Percentiles rank a stretch among this genome's conserved stretches.
These are phyloP conservation scores for Pseudogymnoascus sp. DNA, from an alignment of 2,329 filamentous ascomycete species.

Conservation along the genomic window DNA sequence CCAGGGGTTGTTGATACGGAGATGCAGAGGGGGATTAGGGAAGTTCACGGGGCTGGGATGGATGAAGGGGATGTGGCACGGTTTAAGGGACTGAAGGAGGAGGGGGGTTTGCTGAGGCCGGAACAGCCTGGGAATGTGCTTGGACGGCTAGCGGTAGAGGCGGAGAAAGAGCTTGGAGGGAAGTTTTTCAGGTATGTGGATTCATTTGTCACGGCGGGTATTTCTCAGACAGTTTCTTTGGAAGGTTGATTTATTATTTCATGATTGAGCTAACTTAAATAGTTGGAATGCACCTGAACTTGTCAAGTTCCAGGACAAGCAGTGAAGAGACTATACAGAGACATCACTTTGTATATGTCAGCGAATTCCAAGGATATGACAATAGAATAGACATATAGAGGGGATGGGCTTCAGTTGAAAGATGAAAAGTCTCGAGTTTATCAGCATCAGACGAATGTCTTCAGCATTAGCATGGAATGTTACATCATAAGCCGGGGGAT, in stretches of 20 bases:
- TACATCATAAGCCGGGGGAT: conserved; percentile 53
- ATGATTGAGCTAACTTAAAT: conserved; percentile 42
- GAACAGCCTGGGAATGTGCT: conserved; percentile 84
- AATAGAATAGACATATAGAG: conserved; percentile 19
- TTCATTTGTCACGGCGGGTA: not conserved
- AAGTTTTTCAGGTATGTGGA: conserved; percentile 60
- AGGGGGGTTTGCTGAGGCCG: conserved; percentile 67
- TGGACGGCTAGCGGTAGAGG: conserved; percentile 64
- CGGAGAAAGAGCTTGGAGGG: conserved; percentile 62
- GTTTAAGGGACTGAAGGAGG: conserved; percentile 63
- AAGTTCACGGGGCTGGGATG: conserved; percentile 58
- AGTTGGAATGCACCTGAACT: conserved; percentile 11
- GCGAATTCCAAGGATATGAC: conserved; percentile 7
- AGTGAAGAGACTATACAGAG: not conserved
- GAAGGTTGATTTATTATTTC: conserved; percentile 25
- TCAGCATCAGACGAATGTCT: conserved; percentile 51
- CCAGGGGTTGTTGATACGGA: conserved; percentile 82
- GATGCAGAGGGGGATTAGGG: conserved; percentile 80
- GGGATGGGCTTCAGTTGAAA: conserved; percentile 61
- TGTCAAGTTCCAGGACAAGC: conserved; percentile 13
- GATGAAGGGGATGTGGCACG: conserved; percentile 48
- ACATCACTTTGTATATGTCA: conserved; percentile 4
- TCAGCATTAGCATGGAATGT: conserved; percentile 76
- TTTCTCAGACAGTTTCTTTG: not conserved
- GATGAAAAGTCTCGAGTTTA: conserved; percentile 71